Evolutionary conservation across 805 yeast species (phyloP).

Genomic region (Kazachstania martiniae): DNA sequence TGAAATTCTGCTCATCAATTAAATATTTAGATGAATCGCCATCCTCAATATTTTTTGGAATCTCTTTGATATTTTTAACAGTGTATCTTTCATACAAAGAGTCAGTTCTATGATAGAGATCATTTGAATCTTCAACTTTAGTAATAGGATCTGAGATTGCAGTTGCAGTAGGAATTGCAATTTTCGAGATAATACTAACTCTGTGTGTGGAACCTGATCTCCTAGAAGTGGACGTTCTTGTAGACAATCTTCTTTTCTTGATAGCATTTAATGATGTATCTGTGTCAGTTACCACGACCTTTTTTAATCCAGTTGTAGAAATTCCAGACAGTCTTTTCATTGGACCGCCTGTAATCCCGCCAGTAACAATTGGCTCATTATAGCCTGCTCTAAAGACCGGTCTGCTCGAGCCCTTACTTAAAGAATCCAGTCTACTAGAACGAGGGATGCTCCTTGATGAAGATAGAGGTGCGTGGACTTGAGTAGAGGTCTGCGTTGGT

Average conservation of each 20-base stretch:
- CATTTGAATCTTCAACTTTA: slow-evolving; percentile 9
- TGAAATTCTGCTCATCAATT: slow-evolving; percentile 44
- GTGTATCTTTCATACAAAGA: slow-evolving; percentile 23
- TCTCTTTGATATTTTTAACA: slow-evolving; percentile 28
- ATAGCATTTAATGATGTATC: slow-evolving; percentile 21
- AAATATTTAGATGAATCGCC: slow-evolving; percentile 33
- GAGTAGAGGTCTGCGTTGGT: slow-evolving; percentile 7
- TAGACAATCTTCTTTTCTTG: slow-evolving; percentile 22
- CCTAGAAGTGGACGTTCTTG: slow-evolving; percentile 14
- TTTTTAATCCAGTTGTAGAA: slow-evolving; percentile 9
- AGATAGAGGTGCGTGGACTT: slow-evolving; percentile 5
- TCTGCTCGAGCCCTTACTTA: slow-evolving; percentile 26
- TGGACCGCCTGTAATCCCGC: slow-evolving; percentile 2
- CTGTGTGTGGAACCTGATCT: slow-evolving; percentile 24
- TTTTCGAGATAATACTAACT: slow-evolving; percentile 25
- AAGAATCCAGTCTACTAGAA: slow-evolving; percentile 31
- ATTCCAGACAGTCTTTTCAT: slow-evolving; percentile 19
- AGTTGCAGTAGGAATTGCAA: slow-evolving; percentile 9
- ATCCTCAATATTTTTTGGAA: slow-evolving; percentile 30
- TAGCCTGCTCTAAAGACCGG: slow-evolving; percentile 24
- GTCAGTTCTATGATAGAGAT: slow-evolving; percentile 15
- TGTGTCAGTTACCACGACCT: slow-evolving; percentile 12
- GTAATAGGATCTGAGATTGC: slow-evolving; percentile 9
- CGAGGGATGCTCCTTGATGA: slow-evolving; percentile 8
- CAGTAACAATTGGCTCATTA: slow-evolving; percentile 2